Evolutionary conservation across 306 rosid species (phyloP), one percentile per base, ranked within the genome.

Genomic region (Glycine tomentella): DNA sequence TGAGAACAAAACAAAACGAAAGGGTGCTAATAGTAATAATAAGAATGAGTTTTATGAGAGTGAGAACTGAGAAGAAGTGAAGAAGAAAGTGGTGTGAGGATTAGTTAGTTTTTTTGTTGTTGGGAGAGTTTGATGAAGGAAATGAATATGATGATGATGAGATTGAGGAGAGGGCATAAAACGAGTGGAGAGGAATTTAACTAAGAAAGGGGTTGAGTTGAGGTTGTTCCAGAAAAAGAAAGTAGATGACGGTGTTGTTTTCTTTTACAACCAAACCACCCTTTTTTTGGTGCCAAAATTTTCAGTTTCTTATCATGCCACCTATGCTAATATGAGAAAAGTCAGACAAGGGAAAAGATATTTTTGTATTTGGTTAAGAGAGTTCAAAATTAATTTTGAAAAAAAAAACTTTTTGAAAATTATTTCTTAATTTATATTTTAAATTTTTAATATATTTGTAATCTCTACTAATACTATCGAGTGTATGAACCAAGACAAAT

Each of bases 141-240:
- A 38, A 4, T 38, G 44, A 38, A 38, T 4, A 4, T 38, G 31
- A 25, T 38, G 69, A 62, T 2, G 1, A 34, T 46, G 66, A 50
- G 81, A 86, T 50, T 75, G 79, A 58, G 76, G 57, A 8, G 44
- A 38, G 44, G 44, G 74, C 74, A 72, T 62, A 65, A 67, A 87
- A 90, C 66, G 92, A 82, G 91, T 81, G 85, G 85, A 3, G 79
- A 80, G 74, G 1, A 66, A 34, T 62, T 8, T 9, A 36, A 72
- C 13, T 62, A 14, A 64, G 64, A 55, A 49, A 53, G 9, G n/a
- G 53, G 6, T n/a, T 16, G 55, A 12, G 53, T 45, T 56, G 70
- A 70, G 53, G 55, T 20, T n/a, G n/a, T n/a, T 62, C 57, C 40
- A 53, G 75, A 17, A 33, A 9, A 48, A 33, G 25, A 13, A 52